phyloP scores from a whole-genome alignment of 73 alveolate species.

The Breviolum minutum region DNA sequence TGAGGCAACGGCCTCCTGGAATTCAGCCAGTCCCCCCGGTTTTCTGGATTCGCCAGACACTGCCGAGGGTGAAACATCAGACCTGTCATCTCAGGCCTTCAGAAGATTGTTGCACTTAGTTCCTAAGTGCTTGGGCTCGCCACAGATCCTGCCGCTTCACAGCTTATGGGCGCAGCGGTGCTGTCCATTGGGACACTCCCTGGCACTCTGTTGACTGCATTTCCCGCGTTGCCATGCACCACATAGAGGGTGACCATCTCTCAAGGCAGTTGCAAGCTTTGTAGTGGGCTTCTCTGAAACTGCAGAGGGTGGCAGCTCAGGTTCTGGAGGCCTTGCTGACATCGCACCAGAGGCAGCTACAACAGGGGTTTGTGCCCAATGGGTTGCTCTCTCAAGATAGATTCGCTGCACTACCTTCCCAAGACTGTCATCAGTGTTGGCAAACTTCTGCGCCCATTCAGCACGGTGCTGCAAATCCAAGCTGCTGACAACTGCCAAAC shows the following conservation, averaged over 20 bases:
- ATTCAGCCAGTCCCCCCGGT: slow-evolving; percentile 5
- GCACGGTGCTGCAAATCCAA: background rate
- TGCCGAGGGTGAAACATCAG: background rate
- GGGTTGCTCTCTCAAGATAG: too few species aligned
- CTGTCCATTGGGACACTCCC: background rate
- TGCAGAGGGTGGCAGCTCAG: too few species aligned
- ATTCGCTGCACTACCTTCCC: background rate
- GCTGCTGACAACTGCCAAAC: background rate
- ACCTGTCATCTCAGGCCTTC: background rate
- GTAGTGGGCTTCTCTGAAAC: too few species aligned
- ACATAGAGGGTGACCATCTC: background rate
- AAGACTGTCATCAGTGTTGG: background rate
- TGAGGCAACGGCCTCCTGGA: background rate
- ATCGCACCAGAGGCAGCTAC: too few species aligned
- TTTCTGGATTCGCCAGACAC: background rate
- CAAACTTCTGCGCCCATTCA: background rate
- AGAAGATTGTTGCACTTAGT: background rate
- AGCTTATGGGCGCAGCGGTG: background rate
- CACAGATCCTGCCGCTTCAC: background rate
- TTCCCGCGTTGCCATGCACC: slow-evolving; percentile 7
- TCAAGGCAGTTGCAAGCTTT: background rate
- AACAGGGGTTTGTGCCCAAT: too few species aligned
- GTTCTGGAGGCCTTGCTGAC: too few species aligned
- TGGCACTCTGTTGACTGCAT: slow-evolving; percentile 2
- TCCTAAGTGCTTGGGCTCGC: background rate